These are phyloP conservation scores for Amanita muscaria DNA, from an alignment of 768 basidiomycete species.

Conservation along the genomic window DNA sequence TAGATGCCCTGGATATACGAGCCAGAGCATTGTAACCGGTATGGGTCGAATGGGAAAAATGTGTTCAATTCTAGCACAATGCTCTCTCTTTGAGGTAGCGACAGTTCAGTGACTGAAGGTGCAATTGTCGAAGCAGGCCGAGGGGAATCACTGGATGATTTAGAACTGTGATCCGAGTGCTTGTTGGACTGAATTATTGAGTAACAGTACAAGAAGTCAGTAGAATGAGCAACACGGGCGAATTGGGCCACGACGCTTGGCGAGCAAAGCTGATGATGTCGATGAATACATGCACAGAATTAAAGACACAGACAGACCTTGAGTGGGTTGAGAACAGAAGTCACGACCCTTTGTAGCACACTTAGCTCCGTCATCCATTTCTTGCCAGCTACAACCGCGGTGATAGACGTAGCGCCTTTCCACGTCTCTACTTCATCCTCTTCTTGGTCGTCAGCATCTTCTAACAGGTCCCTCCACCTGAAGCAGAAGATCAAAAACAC, in stretches of 20 bases:
- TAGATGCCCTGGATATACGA: constrained; percentile 78
- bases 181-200: constrained; percentile 86
- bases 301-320: constrained; percentile 42
- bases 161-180: constrained; percentile 44
- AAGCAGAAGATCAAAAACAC: constrained; percentile 98
- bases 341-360: constrained; percentile 71
- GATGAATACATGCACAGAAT: neutral
- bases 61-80: constrained; percentile 70
- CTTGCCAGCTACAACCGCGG: constrained; percentile 10
- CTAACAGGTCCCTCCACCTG: constrained; percentile 82
- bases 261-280: constrained; percentile 63
- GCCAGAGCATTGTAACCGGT: constrained; percentile 74
- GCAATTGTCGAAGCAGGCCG: neutral
- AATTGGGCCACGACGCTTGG: constrained; percentile 88
- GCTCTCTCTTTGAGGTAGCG: constrained; percentile 23
- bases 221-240: constrained; percentile 84
- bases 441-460: constrained; percentile 50
- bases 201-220: constrained; percentile 90
- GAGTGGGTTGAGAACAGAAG: constrained; percentile 81
- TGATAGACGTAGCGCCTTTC: constrained; percentile 3
- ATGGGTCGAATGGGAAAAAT: constrained; percentile 99
- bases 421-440: constrained; percentile 31
- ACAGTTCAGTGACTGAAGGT: constrained; percentile 13
- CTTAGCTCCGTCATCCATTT: constrained; percentile 82
- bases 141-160: constrained; percentile 12